Evolutionary conservation across 106 monocot species (phyloP), one percentile per base, ranked within the genome.

Genomic region (Narthecium ossifragum): DNA sequence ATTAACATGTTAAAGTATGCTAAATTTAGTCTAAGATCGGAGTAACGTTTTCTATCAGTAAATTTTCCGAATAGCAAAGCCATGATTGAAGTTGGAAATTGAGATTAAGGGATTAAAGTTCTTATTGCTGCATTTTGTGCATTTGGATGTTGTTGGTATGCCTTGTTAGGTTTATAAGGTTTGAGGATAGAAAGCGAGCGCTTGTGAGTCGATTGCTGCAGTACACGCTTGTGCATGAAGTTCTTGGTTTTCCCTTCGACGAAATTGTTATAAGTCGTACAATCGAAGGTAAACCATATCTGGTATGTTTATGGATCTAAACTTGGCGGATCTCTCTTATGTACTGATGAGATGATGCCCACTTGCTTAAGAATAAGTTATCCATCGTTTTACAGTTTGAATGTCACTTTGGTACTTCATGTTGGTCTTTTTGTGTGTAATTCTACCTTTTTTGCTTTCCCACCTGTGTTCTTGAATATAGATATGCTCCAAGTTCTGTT

Each of bases 191-290:
- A 64, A 94, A 94, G 77, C 76, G 85, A 27, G 89, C 93, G 6
- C 67, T 89, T 61, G 80, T 89, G 31, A 85, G 93, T 46, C 71
- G 86, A 31, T 74, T 90, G 64, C 89, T 96, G 59, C 94, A 96
- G 52, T 89, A 85, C 63, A 58, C 74, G 7, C 67, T 94, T 48
- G 75, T 80, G 25, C 80, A 80, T 71, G 67, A 85, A 67, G 63
- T 77, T 57, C 55, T 80, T 10, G 63, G 58, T 11, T 69, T 85
- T 18, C 67, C 80, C 18, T 70, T 66, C 25, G 63, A 76, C 40
- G 74, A 71, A 55, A 77, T 85, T 28, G 50, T 48, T 59, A 74
- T 85, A 59, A 30, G 64, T 10, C 70, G 85, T 33, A 85, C 80
- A 26, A 24, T 34, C 45, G 80, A 77, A 60, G 85, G 85, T 34